These are phyloP conservation scores for Neofusicoccum kwambonambiense DNA, from an alignment of 2,329 filamentous ascomycete genomes.

Conservation along the genomic window DNA sequence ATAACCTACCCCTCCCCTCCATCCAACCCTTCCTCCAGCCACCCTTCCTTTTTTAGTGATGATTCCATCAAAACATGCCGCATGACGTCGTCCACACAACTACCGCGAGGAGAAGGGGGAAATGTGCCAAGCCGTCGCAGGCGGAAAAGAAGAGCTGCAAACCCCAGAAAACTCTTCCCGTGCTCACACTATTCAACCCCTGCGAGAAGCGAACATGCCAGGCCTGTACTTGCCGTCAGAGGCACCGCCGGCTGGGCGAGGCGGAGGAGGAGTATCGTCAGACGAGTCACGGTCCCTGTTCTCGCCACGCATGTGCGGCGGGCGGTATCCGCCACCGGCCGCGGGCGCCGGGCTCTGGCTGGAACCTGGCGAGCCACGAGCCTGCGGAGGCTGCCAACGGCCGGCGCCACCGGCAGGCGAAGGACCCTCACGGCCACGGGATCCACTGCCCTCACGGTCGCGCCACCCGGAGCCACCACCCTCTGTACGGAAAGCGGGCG, in stretches of 20 bases:
- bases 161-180: not conserved
- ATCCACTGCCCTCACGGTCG: constrained; percentile 35
- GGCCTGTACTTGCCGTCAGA: constrained; percentile 42
- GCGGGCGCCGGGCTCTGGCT: constrained; percentile 12
- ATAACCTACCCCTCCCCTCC: not conserved
- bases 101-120: not conserved
- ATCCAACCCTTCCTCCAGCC: not conserved
- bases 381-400: constrained; percentile 18
- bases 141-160: not conserved
- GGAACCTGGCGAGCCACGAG: constrained; percentile 2
- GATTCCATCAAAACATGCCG: not conserved
- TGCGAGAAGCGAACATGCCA: constrained; percentile 31
- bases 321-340: constrained; percentile 13
- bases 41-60: not conserved
- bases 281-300: constrained; percentile 17
- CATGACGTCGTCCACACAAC: not conserved
- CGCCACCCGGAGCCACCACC: constrained; percentile 36
- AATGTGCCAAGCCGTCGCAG: not conserved
- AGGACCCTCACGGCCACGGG: constrained; percentile 27
- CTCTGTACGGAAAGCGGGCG: constrained; percentile 43
- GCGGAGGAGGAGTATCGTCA: constrained; percentile 13
- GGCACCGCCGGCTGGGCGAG: constrained; percentile 12
- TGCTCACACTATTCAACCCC: not conserved
- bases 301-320: constrained; percentile 20
- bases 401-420: constrained; percentile 31